These are phyloP conservation scores for Barnettozyma siamensis DNA, from an alignment of 805 yeast genomes.

Conservation along the genomic window DNA sequence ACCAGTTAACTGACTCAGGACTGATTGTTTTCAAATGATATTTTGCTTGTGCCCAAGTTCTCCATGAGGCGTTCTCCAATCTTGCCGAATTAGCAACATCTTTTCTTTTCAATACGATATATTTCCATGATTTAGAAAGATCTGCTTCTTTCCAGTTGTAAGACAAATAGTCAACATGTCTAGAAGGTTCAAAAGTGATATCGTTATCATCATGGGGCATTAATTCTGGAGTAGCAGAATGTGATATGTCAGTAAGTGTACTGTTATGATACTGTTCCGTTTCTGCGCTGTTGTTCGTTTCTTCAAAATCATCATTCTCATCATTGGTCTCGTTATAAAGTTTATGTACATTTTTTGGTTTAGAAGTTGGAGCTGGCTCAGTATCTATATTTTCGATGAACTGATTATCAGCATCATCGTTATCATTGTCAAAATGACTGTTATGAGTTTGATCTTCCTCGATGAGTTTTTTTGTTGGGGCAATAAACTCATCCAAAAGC, in stretches of 20 bases:
- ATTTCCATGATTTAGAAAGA: conserved; percentile 93
- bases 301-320: conserved; percentile 15
- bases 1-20: conserved; percentile 93
- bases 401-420: conserved; percentile 15
- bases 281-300: conserved; percentile 38
- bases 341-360: conserved; percentile 13
- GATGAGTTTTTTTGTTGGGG: conserved; percentile 36
- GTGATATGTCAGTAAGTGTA: conserved; percentile 21
- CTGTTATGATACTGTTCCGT: conserved; percentile 19
- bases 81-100: conserved; percentile 81
- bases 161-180: conserved; percentile 91
- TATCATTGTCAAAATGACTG: conserved; percentile 12
- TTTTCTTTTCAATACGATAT: conserved; percentile 74
- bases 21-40: conserved; percentile 72
- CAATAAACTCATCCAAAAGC: conserved; percentile 62
- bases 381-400: conserved; percentile 22
- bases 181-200: conserved; percentile 70
- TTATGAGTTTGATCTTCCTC: conserved; percentile 24
- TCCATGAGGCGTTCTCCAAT: conserved; percentile 89
- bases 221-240: conserved; percentile 25
- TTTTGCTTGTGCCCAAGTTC: conserved; percentile 95
- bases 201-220: conserved; percentile 75
- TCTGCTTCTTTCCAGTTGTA: conserved; percentile 96
- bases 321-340: conserved; percentile 13
- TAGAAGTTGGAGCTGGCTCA: conserved; percentile 3